These are phyloP conservation scores for Dendrobium chrysotoxum DNA, from an alignment of 106 monocot genomes.

Conservation along the genomic window DNA sequence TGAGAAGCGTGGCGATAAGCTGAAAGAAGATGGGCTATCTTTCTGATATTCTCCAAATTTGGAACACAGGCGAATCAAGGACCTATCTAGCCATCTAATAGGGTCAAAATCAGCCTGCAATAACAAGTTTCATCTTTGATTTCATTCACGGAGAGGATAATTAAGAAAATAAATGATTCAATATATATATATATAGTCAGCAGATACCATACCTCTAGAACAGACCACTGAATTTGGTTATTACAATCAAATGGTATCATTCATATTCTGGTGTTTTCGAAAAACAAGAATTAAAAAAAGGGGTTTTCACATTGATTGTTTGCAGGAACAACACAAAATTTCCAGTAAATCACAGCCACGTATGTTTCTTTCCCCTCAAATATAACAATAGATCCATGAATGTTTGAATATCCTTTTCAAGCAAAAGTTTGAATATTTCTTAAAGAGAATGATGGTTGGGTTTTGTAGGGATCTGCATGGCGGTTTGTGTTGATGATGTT, in stretches of 20 bases:
- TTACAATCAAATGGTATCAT: not conserved
- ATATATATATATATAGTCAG: not conserved
- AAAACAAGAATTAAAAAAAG: not conserved
- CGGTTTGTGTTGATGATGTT: too few relatives aligned
- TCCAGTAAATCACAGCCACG: not conserved
- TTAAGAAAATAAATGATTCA: not conserved
- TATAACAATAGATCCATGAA: not conserved
- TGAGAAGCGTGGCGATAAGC: conserved; percentile 79
- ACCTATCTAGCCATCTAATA: conserved; percentile 91
- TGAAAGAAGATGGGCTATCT: conserved; percentile 81
- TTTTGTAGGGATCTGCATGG: too few relatives aligned
- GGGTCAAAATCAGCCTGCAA: conserved; percentile 94
- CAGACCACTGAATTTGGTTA: not conserved
- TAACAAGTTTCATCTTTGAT: not conserved
- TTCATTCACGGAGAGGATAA: not conserved
- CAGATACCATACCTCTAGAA: not conserved
- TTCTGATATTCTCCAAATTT: conserved; percentile 95
- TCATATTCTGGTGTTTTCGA: not conserved
- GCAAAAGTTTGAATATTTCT: not conserved
- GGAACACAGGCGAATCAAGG: conserved; percentile 82
- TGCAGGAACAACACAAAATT: not conserved
- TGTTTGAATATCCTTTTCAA: not conserved
- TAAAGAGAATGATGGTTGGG: too few relatives aligned
- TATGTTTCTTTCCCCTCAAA: not conserved
- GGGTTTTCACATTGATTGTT: not conserved